Percentiles rank a stretch among this genome's conserved stretches.
Conservation (phyloP, 225 moss, liverwort and hornwort genomes). For the Pseudoscleropodium purum region DNA sequence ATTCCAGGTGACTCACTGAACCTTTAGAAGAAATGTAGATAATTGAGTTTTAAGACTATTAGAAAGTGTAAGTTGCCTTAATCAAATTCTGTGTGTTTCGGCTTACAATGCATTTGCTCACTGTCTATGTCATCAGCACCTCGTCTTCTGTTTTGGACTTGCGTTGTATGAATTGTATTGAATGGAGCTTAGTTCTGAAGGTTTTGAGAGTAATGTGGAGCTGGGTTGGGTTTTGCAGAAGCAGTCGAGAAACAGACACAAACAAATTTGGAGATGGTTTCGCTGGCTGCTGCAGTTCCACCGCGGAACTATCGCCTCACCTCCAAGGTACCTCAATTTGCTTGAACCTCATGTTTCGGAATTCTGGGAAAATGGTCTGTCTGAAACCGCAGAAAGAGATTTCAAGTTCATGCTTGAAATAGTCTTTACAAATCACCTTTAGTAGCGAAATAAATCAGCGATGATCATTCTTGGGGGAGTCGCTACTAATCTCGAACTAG, state of each 20-base stretch:
- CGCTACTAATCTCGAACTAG: background rate
- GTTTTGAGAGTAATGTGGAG: background rate
- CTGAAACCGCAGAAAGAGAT: background rate
- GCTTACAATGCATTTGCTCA: background rate
- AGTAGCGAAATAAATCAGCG: background rate
- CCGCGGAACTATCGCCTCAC: background rate
- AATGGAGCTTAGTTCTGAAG: background rate
- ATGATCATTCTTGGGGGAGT: background rate
- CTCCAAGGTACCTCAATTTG: slow-evolving; percentile 1
- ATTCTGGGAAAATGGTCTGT: background rate
- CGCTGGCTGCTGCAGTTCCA: background rate
- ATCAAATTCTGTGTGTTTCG: background rate
- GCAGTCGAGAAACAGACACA: background rate
- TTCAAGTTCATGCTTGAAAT: background rate
- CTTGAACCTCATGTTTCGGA: background rate
- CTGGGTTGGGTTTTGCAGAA: slow-evolving; percentile 1
- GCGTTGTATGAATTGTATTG: background rate
- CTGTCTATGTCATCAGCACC: too few relatives aligned
- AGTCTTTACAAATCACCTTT: background rate
- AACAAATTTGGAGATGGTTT: background rate
- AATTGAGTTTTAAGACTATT: background rate
- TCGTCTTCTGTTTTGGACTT: background rate
- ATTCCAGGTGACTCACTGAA: background rate
- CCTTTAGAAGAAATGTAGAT: too few relatives aligned
- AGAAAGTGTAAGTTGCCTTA: background rate